phyloP scores from a whole-genome alignment of 1,139 yeast species.

The Suhomyces terraborum region DNA sequence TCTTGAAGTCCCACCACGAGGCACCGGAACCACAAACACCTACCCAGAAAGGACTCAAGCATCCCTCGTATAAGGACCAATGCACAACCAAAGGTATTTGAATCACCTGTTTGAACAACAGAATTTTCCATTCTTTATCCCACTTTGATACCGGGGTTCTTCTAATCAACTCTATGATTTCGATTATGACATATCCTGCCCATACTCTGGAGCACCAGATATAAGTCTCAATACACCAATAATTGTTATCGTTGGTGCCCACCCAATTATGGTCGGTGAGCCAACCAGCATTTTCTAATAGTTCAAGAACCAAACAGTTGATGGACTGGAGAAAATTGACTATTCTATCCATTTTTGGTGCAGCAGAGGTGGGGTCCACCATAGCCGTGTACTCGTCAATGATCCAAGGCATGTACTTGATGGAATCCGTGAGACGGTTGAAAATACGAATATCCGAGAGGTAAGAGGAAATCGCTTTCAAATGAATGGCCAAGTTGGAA shows the following conservation, averaged over 20 bases:
- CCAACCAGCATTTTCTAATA: constrained; percentile 61
- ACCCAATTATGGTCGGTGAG: constrained; percentile 58
- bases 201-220: constrained; percentile 57
- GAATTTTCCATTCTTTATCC: constrained; percentile 40
- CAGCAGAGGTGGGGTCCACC: constrained; percentile 26
- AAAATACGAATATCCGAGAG: constrained; percentile 56
- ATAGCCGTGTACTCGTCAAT: constrained; percentile 40
- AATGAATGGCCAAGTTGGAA: constrained; percentile 39
- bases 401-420: constrained; percentile 55
- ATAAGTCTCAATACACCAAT: constrained; percentile 49
- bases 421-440: constrained; percentile 54
- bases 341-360: constrained; percentile 36
- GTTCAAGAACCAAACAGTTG: constrained; percentile 49
- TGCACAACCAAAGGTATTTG: constrained; percentile 60
- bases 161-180: constrained; percentile 47
- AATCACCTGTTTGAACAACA: constrained; percentile 41
- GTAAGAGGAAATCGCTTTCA: constrained; percentile 47
- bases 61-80: constrained; percentile 59
- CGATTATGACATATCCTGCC: constrained; percentile 55
- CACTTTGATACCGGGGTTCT: constrained; percentile 42
- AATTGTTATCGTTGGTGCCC: constrained; percentile 43
- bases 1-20: constrained; percentile 48
- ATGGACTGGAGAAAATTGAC: constrained; percentile 44
- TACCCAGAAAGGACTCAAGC: constrained; percentile 54
- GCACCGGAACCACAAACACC: constrained; percentile 52